Evolutionary conservation across 306 rosid genomes (phyloP), one percentile per base, ranked within the genome.

Genomic region (Boehmeria nivea): DNA sequence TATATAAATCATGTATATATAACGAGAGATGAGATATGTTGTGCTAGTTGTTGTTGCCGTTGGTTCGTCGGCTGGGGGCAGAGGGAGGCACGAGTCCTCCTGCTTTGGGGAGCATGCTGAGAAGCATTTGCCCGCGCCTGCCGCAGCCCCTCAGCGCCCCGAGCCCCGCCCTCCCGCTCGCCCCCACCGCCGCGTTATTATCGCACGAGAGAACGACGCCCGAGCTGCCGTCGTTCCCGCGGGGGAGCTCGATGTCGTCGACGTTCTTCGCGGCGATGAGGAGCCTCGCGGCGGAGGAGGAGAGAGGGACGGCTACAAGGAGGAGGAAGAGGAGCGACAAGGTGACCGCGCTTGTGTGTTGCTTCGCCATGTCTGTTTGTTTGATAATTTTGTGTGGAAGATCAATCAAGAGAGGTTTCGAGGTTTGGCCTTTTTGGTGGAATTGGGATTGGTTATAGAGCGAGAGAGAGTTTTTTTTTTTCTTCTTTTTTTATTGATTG

Each of bases 91-190:
- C 64, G 4, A 58, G 60, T 0, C 4, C 0, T 6, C 83, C n/a
- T n/a, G n/a, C 90, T n/a, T 75, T 91, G 3, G 99, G 89, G 8
- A 91, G 89, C 85, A 80, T 81, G 58, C 61, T 71, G 17, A 91
- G 62, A 20, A 78, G 13, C 65, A 84, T 20, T 0, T 79, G 18
- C 6, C 67, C 64, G 8, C 74, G 18, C 6, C 67, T 61, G 8
- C 74, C 40, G 36, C 52, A 59, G 37, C 43, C 21, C 37, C 77
- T 65, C 16, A 51, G 60, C 20, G 57, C 26, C 12, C 45, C 21
- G 26, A 49, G 36, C 18, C 27, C 57, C 19, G 18, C 24, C 21
- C 14, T 45, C 20, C 47, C 59, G 43, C n/a, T 68, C 27, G 51
- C 31, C 24, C 8, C 31, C 15, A 17, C 12, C 34, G 13, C 61